Percentiles rank a stretch among this genome's conserved stretches.
phyloP scores from a whole-genome alignment of 306 rosid genomes.

The Glycine tomentella region DNA sequence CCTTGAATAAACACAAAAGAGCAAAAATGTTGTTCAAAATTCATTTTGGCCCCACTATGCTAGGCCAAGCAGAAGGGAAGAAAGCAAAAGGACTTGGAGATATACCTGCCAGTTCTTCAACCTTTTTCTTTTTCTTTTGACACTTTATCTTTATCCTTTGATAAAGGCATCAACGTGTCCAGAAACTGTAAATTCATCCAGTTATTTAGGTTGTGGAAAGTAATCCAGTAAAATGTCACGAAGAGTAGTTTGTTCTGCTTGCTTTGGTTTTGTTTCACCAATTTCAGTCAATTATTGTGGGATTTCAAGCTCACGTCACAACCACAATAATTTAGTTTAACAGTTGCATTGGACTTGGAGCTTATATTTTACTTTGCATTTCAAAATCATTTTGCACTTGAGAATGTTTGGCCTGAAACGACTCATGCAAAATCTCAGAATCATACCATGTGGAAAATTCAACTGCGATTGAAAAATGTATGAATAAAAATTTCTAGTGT shows the following conservation, averaged over 20 bases:
- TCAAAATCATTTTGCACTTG: background rate
- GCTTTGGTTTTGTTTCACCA: background rate
- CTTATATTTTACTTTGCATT: conserved; percentile 11
- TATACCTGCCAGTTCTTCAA: conserved; percentile 38
- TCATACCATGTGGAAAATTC: too few species aligned
- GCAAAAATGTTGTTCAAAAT: conserved; percentile 30
- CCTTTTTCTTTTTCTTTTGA: conserved; percentile 41
- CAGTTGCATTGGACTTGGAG: background rate
- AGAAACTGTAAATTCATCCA: conserved; percentile 7
- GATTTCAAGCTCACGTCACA: conserved; percentile 28
- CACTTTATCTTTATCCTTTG: conserved; percentile 52
- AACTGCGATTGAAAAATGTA: too few species aligned
- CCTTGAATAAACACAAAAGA: conserved; percentile 3
- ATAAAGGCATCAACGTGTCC: conserved; percentile 41
- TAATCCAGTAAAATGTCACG: background rate
- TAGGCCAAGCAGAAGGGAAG: background rate
- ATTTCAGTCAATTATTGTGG: conserved; percentile 11
- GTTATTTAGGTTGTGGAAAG: background rate
- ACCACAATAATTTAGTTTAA: background rate
- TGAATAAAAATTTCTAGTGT: too few species aligned
- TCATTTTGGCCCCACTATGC: conserved; percentile 42
- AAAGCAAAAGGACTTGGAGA: conserved; percentile 49
- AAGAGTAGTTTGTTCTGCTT: conserved; percentile 3
- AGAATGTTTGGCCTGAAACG: background rate
- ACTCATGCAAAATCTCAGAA: background rate